These are phyloP conservation scores for Aureobasidium sp. DNA, from an alignment of 2,329 filamentous ascomycete genomes.

Conservation along the genomic window DNA sequence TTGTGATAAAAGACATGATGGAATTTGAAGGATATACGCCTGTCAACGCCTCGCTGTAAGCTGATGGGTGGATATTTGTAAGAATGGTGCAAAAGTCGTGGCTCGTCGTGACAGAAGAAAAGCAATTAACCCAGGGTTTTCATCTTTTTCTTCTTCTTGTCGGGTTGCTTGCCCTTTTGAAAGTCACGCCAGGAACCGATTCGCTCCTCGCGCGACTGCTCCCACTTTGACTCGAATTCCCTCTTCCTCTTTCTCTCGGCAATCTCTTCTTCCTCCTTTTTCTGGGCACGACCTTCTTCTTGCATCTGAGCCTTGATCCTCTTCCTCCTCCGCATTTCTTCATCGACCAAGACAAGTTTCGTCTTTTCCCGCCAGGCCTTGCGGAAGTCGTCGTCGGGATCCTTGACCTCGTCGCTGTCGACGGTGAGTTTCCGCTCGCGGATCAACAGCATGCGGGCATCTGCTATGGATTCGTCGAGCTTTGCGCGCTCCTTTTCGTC, in stretches of 20 bases:
- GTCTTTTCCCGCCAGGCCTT: conserved; percentile 86
- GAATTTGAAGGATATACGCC: background rate
- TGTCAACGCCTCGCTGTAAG: conserved; percentile 9
- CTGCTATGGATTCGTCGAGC: conserved; percentile 91
- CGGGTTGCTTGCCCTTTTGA: conserved; percentile 54
- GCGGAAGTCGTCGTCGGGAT: conserved; percentile 66
- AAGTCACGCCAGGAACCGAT: conserved; percentile 94
- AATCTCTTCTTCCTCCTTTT: conserved; percentile 75
- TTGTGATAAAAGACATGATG: background rate
- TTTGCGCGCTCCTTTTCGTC: conserved; percentile 85
- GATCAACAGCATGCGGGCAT: conserved; percentile 90
- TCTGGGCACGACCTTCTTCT: conserved; percentile 86
- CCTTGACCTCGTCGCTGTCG: conserved; percentile 76
- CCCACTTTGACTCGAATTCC: conserved; percentile 92
- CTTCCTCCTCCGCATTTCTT: conserved; percentile 74
- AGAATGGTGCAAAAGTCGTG: background rate
- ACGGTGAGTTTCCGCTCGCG: conserved; percentile 89
- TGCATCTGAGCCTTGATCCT: conserved; percentile 93
- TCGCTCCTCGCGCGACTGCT: conserved; percentile 80
- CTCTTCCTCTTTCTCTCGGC: conserved; percentile 57
- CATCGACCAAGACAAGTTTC: conserved; percentile 82
- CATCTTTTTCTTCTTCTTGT: conserved; percentile 40
- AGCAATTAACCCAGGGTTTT: conserved; percentile 43
- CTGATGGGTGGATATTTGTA: background rate
- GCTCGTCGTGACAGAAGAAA: background rate